Conservation (phyloP, 2,329 filamentous ascomycete genomes). For the Ceratocystis huliohia region DNA sequence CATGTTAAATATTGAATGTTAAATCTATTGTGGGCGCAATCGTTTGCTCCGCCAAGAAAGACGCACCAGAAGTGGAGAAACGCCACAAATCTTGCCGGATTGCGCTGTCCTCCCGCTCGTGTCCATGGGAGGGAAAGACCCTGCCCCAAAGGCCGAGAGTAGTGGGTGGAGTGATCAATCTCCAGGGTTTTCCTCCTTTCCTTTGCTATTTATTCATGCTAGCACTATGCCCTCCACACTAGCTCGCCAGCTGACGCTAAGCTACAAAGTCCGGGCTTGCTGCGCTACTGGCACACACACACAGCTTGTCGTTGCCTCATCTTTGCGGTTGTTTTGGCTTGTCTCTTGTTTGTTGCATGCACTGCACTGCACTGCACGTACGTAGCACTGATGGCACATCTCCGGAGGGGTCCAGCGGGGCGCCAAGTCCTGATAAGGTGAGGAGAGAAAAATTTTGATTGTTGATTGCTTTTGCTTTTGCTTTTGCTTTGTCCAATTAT, state of each 20-base stretch:
- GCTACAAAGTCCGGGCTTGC: too few relatives aligned
- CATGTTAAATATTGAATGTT: too few relatives aligned
- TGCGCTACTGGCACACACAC: too few relatives aligned
- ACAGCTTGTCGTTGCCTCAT: too few relatives aligned
- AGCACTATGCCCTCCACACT: too few relatives aligned
- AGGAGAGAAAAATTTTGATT: neutral
- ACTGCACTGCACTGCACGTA: neutral
- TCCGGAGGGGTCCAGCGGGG: neutral
- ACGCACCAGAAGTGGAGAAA: neutral
- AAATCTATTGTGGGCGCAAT: too few relatives aligned
- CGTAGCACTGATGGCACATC: neutral
- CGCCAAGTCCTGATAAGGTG: neutral
- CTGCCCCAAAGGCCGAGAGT: too few relatives aligned
- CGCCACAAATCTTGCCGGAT: slow-evolving; percentile 1
- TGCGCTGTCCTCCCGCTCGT: neutral
- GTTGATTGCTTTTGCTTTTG: neutral
- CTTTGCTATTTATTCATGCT: neutral
- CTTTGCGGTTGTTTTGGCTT: too few relatives aligned
- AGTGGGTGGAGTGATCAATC: neutral
- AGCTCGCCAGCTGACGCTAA: too few relatives aligned
- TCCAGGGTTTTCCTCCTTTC: neutral
- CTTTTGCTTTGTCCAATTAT: neutral
- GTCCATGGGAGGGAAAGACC: neutral
- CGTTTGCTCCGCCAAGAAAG: neutral
- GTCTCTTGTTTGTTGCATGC: neutral